These are phyloP conservation scores for Talaromyces sp. DNA, from an alignment of 2,329 filamentous ascomycete species.

Conservation along the genomic window DNA sequence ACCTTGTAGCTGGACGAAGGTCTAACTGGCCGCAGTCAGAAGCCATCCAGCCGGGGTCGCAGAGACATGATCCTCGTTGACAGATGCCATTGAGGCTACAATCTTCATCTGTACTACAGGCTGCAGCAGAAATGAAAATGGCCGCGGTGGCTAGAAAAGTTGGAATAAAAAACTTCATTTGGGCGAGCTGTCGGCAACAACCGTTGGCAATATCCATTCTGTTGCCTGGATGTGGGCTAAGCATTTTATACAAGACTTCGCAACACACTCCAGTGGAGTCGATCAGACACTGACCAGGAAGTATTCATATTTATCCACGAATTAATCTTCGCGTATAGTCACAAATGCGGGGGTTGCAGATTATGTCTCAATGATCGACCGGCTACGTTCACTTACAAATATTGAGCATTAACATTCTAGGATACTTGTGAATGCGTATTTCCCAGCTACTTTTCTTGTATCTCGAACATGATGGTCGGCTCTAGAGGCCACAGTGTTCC, in stretches of 20 bases:
- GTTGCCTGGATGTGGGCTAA: too few relatives aligned
- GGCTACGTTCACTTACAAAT: background rate
- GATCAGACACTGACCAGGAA: background rate
- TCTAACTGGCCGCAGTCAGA: slow-evolving; percentile 47
- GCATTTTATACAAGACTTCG: background rate
- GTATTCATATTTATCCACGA: background rate
- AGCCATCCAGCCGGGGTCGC: slow-evolving; percentile 47
- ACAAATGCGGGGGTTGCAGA: background rate
- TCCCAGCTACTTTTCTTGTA: background rate
- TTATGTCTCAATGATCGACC: background rate
- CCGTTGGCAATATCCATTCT: background rate
- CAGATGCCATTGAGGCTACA: slow-evolving; percentile 44
- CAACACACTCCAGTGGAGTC: background rate
- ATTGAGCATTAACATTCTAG: too few relatives aligned
- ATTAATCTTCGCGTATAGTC: background rate
- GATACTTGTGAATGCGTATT: background rate
- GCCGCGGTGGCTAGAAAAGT: background rate
- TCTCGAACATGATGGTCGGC: background rate
- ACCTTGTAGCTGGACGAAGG: slow-evolving; percentile 40
- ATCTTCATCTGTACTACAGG: slow-evolving; percentile 33
- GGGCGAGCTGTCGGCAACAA: background rate
- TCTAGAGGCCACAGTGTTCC: background rate
- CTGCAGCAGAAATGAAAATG: background rate
- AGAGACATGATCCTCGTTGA: slow-evolving; percentile 19
- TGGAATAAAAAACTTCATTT: slow-evolving; percentile 1